These are phyloP conservation scores for Pyrenochaeta sp. DNA, from an alignment of 2,329 filamentous ascomycete genomes.

Conservation along the genomic window DNA sequence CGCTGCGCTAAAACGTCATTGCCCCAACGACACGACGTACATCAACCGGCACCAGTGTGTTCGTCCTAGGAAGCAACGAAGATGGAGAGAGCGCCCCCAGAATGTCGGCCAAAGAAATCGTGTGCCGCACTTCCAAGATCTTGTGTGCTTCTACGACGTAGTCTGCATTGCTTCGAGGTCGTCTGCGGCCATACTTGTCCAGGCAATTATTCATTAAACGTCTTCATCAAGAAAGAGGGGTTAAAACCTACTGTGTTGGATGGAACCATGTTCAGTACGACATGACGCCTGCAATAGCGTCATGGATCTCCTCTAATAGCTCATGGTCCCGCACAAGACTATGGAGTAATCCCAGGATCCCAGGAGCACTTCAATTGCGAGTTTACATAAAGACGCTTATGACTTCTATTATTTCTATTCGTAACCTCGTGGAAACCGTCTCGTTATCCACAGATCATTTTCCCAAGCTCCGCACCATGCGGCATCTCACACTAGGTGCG, in stretches of 20 bases:
- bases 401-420: background rate
- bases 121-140: too few relatives aligned
- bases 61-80: background rate
- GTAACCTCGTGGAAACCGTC: background rate
- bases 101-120: too few relatives aligned
- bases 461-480: conserved; percentile 1
- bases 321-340: background rate
- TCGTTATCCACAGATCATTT: background rate
- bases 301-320: background rate
- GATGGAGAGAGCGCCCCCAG: background rate
- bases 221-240: background rate
- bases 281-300: background rate
- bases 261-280: background rate
- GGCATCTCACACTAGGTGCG: background rate
- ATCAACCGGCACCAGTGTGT: background rate
- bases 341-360: background rate
- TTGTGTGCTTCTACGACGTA: background rate
- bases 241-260: background rate
- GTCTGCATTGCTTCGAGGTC: background rate
- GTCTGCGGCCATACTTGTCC: background rate
- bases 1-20: conserved; percentile 19
- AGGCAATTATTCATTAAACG: background rate
- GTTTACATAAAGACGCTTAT: background rate
- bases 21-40: background rate
- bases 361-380: background rate